Base-by-base conservation (phyloP, 2,329 filamentous ascomycete genomes). In the Phaeosphaeriaceae sp. region DNA sequence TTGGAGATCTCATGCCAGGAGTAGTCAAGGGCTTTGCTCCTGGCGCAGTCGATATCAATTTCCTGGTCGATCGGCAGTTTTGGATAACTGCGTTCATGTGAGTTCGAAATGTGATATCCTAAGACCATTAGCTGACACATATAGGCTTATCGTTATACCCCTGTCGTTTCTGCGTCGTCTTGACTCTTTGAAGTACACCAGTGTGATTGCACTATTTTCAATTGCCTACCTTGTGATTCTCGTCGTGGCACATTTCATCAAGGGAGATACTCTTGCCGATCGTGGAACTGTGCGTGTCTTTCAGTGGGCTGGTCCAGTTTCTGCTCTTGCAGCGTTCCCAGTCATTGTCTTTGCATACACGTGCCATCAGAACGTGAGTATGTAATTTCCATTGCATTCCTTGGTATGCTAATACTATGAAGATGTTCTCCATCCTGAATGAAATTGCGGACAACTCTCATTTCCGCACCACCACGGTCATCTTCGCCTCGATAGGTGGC, bases 331-430 rank as follows among this genome's bases (percentile, higher is more conserved):
- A 67, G 93, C 91, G 62, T 87, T 99, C 63, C 95, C 95, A 0
- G 93, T 99, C 53, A 93, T 98, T 56, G 92, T 99, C 1, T 99
- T 99, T 82, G 95, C 94, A n/a, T 99, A 98, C 76, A 99, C 95
- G 1, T 99, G 95, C 76, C 95, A 99, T 78, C 95, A 99, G 73
- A 99, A 99, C 76, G 92, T 95, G 80, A 65, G 87, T 73, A 19
- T 3, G 13, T 17, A 4, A 15, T 7, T n/a, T 1, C 9, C 22
- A 7, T 25, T 9, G 2, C 11, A 36, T 15, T 9, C 21, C 3
- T 2, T 21, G 36, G 9, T 20, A 45, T 49, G 63, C 62, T 65
- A 41, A 70, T 46, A 7, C 27, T 1, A 7, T 1, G 0, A 67
- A 95, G 91, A 99, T 99, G 95, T 99, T 99, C 76, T 97, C 94